Evolutionary conservation across 2,329 filamentous ascomycete genomes (phyloP).

Genomic region (Fusarium redolens): DNA sequence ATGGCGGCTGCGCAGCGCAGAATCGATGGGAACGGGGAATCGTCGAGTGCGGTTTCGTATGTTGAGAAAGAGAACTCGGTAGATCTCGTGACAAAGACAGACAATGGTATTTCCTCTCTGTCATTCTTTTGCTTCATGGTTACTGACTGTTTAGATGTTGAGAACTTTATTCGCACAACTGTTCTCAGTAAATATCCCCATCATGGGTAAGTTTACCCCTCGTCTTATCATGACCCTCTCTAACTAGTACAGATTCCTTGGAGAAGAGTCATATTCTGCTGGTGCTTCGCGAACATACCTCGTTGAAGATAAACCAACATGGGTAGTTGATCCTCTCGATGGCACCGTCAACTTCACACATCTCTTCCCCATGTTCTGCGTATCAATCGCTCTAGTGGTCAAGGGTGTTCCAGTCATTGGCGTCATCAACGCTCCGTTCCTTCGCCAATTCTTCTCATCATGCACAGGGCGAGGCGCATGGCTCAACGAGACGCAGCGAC

Average conservation of each 20-base stretch:
- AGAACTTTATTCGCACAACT: conserved; percentile 73
- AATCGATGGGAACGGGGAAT: conserved; percentile 38
- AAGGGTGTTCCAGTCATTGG: conserved; percentile 72
- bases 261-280: conserved; percentile 80
- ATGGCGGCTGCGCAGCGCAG: conserved; percentile 65
- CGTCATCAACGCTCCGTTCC: conserved; percentile 77
- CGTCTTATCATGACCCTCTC: background rate
- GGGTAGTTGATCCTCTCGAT: conserved; percentile 82
- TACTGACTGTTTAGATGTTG: conserved; percentile 66
- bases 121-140: background rate
- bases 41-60: conserved; percentile 37
- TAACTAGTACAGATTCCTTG: conserved; percentile 69
- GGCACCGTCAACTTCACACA: conserved; percentile 87
- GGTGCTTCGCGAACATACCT: conserved; percentile 75
- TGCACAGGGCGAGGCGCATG: conserved; percentile 75
- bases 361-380: conserved; percentile 84
- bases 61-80: conserved; percentile 79
- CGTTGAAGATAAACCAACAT: conserved; percentile 72
- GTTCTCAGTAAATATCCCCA: conserved; percentile 71
- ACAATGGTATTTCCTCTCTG: conserved; percentile 65
- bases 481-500: conserved; percentile 70
- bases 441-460: conserved; percentile 76
- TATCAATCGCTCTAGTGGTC: conserved; percentile 77
- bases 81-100: conserved; percentile 81
- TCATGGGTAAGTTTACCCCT: conserved; percentile 66